Percentiles rank a stretch among this genome's conserved stretches.
Evolutionary conservation across 2,329 filamentous ascomycete genomes (phyloP).

Genomic region (Rhinocladiella similis): DNA sequence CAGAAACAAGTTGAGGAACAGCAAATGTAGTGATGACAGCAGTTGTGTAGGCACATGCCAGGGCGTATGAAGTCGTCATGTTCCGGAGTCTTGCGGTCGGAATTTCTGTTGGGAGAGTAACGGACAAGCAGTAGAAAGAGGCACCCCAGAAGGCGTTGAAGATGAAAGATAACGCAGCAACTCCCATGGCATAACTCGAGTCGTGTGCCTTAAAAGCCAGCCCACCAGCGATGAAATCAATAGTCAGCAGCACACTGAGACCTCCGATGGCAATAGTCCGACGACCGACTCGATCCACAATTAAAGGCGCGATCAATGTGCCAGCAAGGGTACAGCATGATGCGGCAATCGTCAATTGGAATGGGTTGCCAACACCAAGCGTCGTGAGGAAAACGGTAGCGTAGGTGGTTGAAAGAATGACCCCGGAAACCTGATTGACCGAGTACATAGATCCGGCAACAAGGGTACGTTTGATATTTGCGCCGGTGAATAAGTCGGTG

Average conservation of each 20-base stretch:
- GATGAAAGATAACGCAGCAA: slow-evolving; percentile 37
- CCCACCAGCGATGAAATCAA: slow-evolving; percentile 35
- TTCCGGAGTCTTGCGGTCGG: slow-evolving; percentile 39
- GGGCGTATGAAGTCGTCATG: slow-evolving; percentile 39
- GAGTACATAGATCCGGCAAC: slow-evolving; percentile 39
- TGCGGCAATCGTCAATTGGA: slow-evolving; percentile 37
- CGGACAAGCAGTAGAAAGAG: slow-evolving; percentile 38
- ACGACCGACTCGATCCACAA: slow-evolving; percentile 37
- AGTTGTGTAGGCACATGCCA: slow-evolving; percentile 38
- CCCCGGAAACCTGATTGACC: slow-evolving; percentile 38
- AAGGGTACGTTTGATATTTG: slow-evolving; percentile 38
- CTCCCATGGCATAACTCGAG: slow-evolving; percentile 27
- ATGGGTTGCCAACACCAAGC: slow-evolving; percentile 35
- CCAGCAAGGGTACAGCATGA: slow-evolving; percentile 39
- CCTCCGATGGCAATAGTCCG: slow-evolving; percentile 39
- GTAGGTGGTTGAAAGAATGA: slow-evolving; percentile 41
- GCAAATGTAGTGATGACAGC: slow-evolving; percentile 42
- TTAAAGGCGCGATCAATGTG: slow-evolving; percentile 37
- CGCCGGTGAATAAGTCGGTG: slow-evolving; percentile 37
- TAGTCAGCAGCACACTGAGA: slow-evolving; percentile 35
- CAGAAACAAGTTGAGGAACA: slow-evolving; percentile 37
- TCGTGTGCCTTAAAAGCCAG: slow-evolving; percentile 32
- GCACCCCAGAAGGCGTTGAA: slow-evolving; percentile 42
- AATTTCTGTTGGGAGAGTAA: slow-evolving; percentile 37
- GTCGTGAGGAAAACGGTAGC: slow-evolving; percentile 38